A percentile compares a stretch with the other conserved stretches of the same genome.
These are phyloP conservation scores for Coprinellus aureogranulatus DNA, from an alignment of 768 basidiomycete species.

Conservation along the genomic window DNA sequence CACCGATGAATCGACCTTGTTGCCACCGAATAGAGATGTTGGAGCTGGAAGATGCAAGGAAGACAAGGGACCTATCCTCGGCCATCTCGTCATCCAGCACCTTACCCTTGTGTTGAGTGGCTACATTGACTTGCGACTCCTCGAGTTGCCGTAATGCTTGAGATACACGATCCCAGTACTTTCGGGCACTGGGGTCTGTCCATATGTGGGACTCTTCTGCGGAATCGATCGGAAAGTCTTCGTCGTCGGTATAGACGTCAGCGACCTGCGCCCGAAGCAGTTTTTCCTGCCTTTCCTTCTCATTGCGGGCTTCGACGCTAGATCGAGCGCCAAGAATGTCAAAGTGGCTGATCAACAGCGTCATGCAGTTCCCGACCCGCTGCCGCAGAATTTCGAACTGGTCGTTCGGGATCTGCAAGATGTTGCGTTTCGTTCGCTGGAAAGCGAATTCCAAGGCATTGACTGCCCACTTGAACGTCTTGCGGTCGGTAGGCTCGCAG, in stretches of 20 bases:
- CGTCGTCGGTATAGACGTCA: slow-evolving; percentile 41
- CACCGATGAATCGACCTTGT: slow-evolving; percentile 95
- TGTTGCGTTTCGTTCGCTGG: slow-evolving; percentile 83
- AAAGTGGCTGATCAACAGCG: slow-evolving; percentile 93
- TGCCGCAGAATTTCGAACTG: slow-evolving; percentile 89
- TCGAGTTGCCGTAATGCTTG: slow-evolving; percentile 66
- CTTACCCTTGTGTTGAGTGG: slow-evolving; percentile 76
- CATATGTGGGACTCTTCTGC: slow-evolving; percentile 46
- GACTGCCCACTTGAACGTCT: slow-evolving; percentile 98
- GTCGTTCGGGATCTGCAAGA: slow-evolving; percentile 80
- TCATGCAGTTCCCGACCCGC: slow-evolving; percentile 95
- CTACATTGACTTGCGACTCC: slow-evolving; percentile 19
- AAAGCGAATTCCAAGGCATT: slow-evolving; percentile 92
- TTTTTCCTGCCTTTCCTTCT: slow-evolving; percentile 82
- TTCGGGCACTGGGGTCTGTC: slow-evolving; percentile 62
- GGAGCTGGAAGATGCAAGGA: slow-evolving; percentile 92
- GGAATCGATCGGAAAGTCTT: slow-evolving; percentile 39
- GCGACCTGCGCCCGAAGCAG: slow-evolving; percentile 50
- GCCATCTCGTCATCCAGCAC: slow-evolving; percentile 91
- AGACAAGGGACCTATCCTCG: slow-evolving; percentile 91
- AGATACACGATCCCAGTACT: slow-evolving; percentile 73
- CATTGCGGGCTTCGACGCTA: slow-evolving; percentile 80
- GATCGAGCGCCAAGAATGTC: slow-evolving; percentile 96
- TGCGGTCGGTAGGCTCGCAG: slow-evolving; percentile 92
- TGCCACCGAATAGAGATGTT: slow-evolving; percentile 98